Conservation (phyloP, 1,139 yeast species). For the Diutina neorugosa region DNA sequence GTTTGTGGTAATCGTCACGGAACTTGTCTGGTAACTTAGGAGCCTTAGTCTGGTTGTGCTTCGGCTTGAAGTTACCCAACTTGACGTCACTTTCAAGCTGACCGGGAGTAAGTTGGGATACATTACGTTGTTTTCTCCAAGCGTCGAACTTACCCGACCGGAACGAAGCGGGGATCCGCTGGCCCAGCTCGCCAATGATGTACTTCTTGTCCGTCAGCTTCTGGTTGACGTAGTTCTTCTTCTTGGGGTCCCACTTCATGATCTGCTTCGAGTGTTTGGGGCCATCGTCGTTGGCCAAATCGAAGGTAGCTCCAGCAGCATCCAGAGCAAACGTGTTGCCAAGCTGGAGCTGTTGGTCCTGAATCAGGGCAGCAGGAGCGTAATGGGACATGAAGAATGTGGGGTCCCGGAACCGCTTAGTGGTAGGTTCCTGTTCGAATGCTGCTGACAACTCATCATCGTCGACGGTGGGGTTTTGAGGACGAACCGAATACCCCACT, state of each 20-base stretch:
- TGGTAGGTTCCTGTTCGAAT: conserved; percentile 42
- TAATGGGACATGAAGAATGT: conserved; percentile 78
- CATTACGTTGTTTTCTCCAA: conserved; percentile 71
- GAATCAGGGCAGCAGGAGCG: conserved; percentile 71
- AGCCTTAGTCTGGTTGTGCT: conserved; percentile 65
- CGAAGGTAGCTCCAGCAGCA: conserved; percentile 78
- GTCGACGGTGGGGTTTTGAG: conserved; percentile 14
- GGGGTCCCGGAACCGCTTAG: conserved; percentile 64
- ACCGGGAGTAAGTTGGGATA: conserved; percentile 42
- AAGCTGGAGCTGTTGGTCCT: conserved; percentile 66
- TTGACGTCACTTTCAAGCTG: conserved; percentile 31
- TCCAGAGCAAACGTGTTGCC: conserved; percentile 61
- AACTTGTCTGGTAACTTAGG: conserved; percentile 84
- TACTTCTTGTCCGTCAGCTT: conserved; percentile 74
- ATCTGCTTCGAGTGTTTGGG: conserved; percentile 54
- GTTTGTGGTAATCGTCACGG: conserved; percentile 78
- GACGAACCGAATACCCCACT: conserved; percentile 31
- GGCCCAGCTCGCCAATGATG: conserved; percentile 93
- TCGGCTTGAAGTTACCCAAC: conserved; percentile 36
- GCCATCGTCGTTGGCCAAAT: conserved; percentile 71
- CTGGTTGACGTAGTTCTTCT: conserved; percentile 79
- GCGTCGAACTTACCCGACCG: conserved; percentile 85
- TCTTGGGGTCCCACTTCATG: conserved; percentile 89
- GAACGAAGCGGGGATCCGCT: conserved; percentile 83
- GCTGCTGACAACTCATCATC: conserved; percentile 41